phyloP scores from a whole-genome alignment of 2,329 filamentous ascomycete genomes.

The Fusarium equiseti region DNA sequence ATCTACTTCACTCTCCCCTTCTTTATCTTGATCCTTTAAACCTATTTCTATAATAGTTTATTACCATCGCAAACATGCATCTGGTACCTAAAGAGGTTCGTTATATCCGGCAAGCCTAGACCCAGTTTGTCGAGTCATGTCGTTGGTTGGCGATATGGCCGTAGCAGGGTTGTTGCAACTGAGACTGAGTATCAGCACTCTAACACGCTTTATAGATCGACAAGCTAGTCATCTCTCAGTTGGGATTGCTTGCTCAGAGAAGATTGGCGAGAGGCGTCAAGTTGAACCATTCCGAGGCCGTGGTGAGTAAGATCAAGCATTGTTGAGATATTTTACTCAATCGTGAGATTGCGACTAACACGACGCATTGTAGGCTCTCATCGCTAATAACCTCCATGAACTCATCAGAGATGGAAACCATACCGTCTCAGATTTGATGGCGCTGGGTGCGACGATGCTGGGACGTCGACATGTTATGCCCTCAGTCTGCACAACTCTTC shows the following conservation, averaged over 20 bases:
- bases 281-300: conserved; percentile 91
- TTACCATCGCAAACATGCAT: conserved; percentile 55
- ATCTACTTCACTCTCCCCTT: conserved; percentile 1
- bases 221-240: conserved; percentile 93
- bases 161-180: conserved; percentile 38
- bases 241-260: conserved; percentile 87
- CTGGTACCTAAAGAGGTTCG: conserved; percentile 63
- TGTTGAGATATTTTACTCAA: conserved; percentile 1
- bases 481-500: conserved; percentile 80
- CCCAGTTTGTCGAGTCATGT: conserved; percentile 23
- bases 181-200: conserved; percentile 11
- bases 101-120: conserved; percentile 33
- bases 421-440: conserved; percentile 93
- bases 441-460: conserved; percentile 89
- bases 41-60: conserved; percentile 1
- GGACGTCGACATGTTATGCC: conserved; percentile 92
- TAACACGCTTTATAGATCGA: conserved; percentile 74
- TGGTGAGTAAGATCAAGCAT: conserved; percentile 62
- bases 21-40: not conserved
- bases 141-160: conserved; percentile 23
- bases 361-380: conserved; percentile 70
- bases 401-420: conserved; percentile 97
- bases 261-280: conserved; percentile 88
- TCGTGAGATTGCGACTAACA: conserved; percentile 17
- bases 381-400: conserved; percentile 92